Base-by-base conservation (phyloP, 2,329 filamentous ascomycete genomes). In the Chrysoporthe deuterocubensis region DNA sequence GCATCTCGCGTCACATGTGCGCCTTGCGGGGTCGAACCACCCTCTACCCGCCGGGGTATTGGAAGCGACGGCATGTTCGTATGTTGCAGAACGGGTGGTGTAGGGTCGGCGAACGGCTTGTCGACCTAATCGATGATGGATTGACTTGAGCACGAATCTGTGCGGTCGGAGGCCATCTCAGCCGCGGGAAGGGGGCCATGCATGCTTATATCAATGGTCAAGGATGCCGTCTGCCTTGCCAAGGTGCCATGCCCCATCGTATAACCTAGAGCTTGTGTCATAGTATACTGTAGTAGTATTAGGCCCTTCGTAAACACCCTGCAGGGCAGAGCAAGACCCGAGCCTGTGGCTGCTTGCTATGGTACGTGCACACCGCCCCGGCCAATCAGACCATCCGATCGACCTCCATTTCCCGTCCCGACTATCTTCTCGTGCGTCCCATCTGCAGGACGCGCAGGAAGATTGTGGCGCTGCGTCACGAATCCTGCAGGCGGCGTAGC, bases 1-100 rank as follows among this genome's bases (percentile, higher is more conserved):
- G 75, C 71, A 74, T 71, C 48, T 21, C 21, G 21, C 26, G 65
- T 43, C 16, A 34, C 37, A 37, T 67, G 42, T 26, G 48, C 18
- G 26, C 40, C 11, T 14, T 32, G 42, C 37, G 26, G 21, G n/a
- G 32, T 40, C 11, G 54, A 34, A 14, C 40, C 54, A n/a, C 9
- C 43, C 32, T 65, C 63, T 26, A 58, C 26, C 18, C 42, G 48
- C 14, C 11, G 48, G 16, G 13, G 9, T n/a, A 32, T 34, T 2
- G 37, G 50, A 21, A 57, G 37, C 11, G 50, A 32, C 40, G 62
- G 62, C 62, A 64, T 64, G 52, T 26, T 37, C 37, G 14, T 62
- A 34, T 48, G 5, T 26, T 21, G 32, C 34, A 3, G 13, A 46
- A 26, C 26, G 26, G 26, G 26, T 26, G 26, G 26, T 26, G 26